phyloP scores from a whole-genome alignment of 305 asterid species.

The Solanum aculeatissimum region DNA sequence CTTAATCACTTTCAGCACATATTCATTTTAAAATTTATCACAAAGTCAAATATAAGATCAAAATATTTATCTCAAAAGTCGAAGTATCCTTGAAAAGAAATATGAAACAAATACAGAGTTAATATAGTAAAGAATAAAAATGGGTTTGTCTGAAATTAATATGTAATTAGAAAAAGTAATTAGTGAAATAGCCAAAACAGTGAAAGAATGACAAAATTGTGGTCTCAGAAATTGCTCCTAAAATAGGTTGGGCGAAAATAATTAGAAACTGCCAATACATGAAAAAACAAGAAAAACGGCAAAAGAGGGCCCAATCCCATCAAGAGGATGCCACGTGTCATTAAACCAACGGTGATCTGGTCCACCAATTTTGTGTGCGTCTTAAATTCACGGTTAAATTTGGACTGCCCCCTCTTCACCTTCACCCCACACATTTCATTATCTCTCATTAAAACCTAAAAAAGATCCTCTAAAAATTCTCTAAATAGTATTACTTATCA shows the following conservation, averaged over 20 bases:
- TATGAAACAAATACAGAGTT: neutral
- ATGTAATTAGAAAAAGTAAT: no score
- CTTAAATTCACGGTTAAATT: neutral
- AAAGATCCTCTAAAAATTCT: neutral
- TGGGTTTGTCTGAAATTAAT: neutral
- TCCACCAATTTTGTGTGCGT: neutral
- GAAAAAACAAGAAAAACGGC: slow-evolving; percentile 38
- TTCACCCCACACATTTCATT: neutral
- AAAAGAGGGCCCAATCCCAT: neutral
- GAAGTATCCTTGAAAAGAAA: neutral
- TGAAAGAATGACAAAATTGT: neutral
- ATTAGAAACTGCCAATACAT: slow-evolving; percentile 7
- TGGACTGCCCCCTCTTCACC: neutral
- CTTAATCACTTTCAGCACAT: no score
- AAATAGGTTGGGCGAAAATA: slow-evolving; percentile 1
- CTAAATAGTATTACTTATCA: neutral
- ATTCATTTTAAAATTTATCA: no score
- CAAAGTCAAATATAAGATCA: no score
- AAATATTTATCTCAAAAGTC: no score
- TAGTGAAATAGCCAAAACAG: neutral
- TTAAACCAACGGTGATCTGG: neutral
- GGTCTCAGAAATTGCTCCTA: slow-evolving; percentile 8
- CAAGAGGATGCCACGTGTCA: neutral
- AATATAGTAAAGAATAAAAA: neutral
- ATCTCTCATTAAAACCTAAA: neutral